Percentiles rank a stretch among this genome's conserved stretches.
Evolutionary conservation across 495 filamentous ascomycete genomes (phyloP).

Genomic region (Xylaria flabelliformis): DNA sequence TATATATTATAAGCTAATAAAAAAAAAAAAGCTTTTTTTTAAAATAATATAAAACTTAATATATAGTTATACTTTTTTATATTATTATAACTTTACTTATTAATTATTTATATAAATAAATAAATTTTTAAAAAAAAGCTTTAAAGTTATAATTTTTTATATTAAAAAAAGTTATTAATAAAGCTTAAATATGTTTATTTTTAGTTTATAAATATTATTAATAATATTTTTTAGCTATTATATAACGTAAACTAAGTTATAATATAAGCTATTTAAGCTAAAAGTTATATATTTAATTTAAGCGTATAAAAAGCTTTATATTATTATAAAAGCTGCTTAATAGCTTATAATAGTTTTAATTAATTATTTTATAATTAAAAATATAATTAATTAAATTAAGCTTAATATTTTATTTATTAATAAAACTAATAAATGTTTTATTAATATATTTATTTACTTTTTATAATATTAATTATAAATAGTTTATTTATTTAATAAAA

Average conservation of each 20-base stretch:
- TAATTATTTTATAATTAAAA: neutral
- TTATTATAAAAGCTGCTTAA: neutral
- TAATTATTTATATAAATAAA: neutral
- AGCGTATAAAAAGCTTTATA: neutral
- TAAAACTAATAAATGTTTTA: constrained; percentile 1
- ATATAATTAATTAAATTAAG: neutral
- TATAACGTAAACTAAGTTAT: too few species aligned
- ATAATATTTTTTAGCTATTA: too few species aligned
- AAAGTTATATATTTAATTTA: too few species aligned
- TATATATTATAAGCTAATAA: too few species aligned
- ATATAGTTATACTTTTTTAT: neutral
- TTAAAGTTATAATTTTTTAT: too few species aligned
- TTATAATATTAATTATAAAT: neutral
- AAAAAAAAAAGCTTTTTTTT: too few species aligned
- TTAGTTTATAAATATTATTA: too few species aligned
- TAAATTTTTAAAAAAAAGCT: neutral
- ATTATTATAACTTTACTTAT: neutral
- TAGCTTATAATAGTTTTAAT: neutral
- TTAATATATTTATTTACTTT: constrained; percentile 1
- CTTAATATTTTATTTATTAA: neutral
- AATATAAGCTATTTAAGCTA: too few species aligned
- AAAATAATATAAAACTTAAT: neutral
- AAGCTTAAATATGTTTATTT: too few species aligned
- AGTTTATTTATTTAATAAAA: neutral
- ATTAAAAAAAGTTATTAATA: too few species aligned